Evolutionary conservation across 345 rosid species (phyloP).

Genomic region (Limnanthes douglasii): DNA sequence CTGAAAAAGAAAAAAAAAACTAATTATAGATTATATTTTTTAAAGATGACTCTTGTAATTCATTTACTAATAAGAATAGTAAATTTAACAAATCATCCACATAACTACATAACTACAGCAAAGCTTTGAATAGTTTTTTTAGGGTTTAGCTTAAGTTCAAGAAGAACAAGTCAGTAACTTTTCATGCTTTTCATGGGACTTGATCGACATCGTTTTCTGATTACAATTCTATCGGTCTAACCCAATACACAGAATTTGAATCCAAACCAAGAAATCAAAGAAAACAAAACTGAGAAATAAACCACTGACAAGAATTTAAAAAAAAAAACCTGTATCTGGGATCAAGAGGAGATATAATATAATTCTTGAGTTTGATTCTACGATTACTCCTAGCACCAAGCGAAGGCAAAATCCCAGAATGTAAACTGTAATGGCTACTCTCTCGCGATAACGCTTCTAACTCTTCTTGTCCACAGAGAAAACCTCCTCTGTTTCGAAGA

Average conservation of each 20-base stretch:
- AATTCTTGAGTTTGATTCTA: constrained; percentile 43
- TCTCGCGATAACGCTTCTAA: constrained; percentile 66
- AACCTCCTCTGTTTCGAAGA: constrained; percentile 11
- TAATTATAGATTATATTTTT: too few species aligned
- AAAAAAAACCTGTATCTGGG: constrained; percentile 90
- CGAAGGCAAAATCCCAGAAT: constrained; percentile 73
- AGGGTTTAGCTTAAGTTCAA: constrained; percentile 5
- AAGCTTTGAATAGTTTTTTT: constrained; percentile 4
- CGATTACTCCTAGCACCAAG: constrained; percentile 88
- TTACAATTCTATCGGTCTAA: constrained; percentile 3
- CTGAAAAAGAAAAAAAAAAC: too few species aligned
- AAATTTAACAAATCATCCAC: too few species aligned
- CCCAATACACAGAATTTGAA: neutral
- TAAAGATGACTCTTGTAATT: too few species aligned
- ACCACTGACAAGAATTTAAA: too few species aligned
- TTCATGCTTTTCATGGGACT: too few species aligned
- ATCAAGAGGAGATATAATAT: constrained; percentile 65
- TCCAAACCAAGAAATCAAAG: neutral
- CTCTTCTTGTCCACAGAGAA: constrained; percentile 47
- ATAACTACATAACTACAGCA: neutral
- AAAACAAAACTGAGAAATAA: neutral
- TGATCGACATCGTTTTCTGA: constrained; percentile 6
- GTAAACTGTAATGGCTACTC: constrained; percentile 76
- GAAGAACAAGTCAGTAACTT: constrained; percentile 6
- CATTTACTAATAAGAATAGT: too few species aligned